Evolutionary conservation across 2,329 filamentous ascomycete genomes (phyloP), one percentile per base, ranked within the genome.

Genomic region (Alternaria infectoria): DNA sequence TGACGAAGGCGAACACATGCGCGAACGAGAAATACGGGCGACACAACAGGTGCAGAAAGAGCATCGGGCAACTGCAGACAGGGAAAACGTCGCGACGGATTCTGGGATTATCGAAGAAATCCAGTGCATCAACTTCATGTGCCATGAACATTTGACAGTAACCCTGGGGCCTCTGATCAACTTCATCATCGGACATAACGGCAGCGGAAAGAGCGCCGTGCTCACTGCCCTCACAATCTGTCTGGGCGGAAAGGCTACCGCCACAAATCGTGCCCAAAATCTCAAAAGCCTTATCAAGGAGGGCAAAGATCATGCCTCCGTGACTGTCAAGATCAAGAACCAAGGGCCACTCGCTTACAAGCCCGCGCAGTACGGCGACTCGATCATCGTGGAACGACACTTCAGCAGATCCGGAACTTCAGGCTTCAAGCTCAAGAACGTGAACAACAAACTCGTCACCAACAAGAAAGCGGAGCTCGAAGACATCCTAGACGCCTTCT

Each of bases 181-280:
- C 80, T 99, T 99, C 81, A 94, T 99, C 65, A 94, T 97, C 59
- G 96, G 96, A 15, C 93, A 97, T 79, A 99, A 99, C 77, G 96
- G 96, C 30, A 98, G 95, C 77, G 96, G 96, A 36, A 99, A 99
- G 83, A 99, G 96, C 78, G 96, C 96, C 3, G 91, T 98, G 13
- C 83, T 99, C 26, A 98, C 96, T 0, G 96, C 93, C 5, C 88
- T 99, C 68, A 97, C 93, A 0, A 86, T 99, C 32, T 98, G 96
- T 74, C 85, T 99, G n/a, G 96, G 96, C 64, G 95, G 92, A 19
- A 98, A 97, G 79, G 94, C 96, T 2, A 93, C 93, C 58, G 89
- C 92, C 15, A 98, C 96, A 5, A 98, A 98, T 74, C 91, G 96
- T 67, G 96, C 93, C 43, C 91, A 92, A 55, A 97, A 91, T 72